Conservation (phyloP, 306 rosid species). For the Sicyos baderoa region DNA sequence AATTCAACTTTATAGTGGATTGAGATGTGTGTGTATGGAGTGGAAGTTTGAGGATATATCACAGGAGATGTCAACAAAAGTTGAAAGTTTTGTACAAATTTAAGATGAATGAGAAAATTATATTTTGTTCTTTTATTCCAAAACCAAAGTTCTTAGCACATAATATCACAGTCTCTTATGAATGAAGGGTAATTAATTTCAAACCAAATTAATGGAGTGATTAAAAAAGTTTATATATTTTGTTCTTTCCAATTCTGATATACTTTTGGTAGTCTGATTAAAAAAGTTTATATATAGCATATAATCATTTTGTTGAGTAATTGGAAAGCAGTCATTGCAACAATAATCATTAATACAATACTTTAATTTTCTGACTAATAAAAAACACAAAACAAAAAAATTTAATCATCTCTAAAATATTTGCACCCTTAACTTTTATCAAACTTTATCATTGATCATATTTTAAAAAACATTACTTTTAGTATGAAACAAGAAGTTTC, state of each 20-base stretch:
- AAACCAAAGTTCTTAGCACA: neutral
- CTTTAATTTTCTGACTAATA: too few relatives aligned
- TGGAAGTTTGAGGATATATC: neutral
- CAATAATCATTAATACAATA: neutral
- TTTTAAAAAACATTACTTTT: neutral
- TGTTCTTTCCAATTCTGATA: too few relatives aligned
- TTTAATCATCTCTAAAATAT: too few relatives aligned
- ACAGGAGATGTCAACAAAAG: conserved; percentile 2
- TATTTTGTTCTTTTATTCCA: conserved; percentile 1
- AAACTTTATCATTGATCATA: neutral
- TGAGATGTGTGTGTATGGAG: neutral
- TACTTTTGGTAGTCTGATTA: neutral
- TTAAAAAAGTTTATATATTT: neutral
- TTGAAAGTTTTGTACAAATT: conserved; percentile 18
- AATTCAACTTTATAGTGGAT: neutral
- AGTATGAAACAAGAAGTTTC: neutral
- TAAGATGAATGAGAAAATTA: neutral
- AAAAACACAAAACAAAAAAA: too few relatives aligned
- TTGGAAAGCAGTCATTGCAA: neutral
- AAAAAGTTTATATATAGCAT: too few relatives aligned
- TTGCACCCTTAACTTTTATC: too few relatives aligned
- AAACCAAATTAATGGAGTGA: neutral
- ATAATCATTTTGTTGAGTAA: neutral
- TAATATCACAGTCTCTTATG: neutral
- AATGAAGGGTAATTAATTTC: neutral